Base-by-base conservation (phyloP, 495 filamentous ascomycete genomes). In the Letharia lupina region DNA sequence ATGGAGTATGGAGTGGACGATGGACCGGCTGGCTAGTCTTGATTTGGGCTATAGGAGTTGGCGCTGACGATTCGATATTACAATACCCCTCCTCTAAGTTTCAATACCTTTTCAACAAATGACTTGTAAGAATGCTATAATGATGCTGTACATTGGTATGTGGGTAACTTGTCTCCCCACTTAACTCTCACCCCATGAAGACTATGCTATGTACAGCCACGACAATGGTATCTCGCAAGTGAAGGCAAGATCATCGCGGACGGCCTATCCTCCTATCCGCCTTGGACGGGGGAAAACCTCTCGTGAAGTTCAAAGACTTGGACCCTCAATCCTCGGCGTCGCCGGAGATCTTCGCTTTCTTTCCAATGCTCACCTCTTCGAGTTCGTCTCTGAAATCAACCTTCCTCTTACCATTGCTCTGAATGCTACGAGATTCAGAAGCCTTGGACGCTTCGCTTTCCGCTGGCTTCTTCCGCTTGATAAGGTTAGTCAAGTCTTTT, bases 401-500 rank as follows among this genome's bases (percentile, higher is more conserved):
- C 75, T 84, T 82, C 10, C 77, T 75, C 72, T 77, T 80, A 41
- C 73, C 75, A 37, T 71, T 72, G 16, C 42, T 63, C 28, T 74
- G 75, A 1, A 54, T 37, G 7, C 54, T 3, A 57, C 28, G 13
- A 11, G n/a, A 35, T 44, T 64, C 61, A 39, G 41, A 37, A 61
- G 18, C 70, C 10, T 75, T 76, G 39, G 69, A 60, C 35, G 65
- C 69, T 13, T 68, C 70, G 61, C 66, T 52, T 76, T 83, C 81
- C 12, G 69, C 70, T 64, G 84, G 78, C 81, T 96, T 91, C 76
- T 83, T 95, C 63, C 89, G 76, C 66, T 82, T 83, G 4, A 97
- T 88, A n/a, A 98, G 75, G 16, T 88, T 84, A 2, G 87, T 88
- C n/a, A 98, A 75, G 72, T 98, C 95, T 59, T 83, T 96, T 20